Evolutionary conservation across 148 eudicot species (phyloP).

Genomic region (Persicaria maculosa): DNA sequence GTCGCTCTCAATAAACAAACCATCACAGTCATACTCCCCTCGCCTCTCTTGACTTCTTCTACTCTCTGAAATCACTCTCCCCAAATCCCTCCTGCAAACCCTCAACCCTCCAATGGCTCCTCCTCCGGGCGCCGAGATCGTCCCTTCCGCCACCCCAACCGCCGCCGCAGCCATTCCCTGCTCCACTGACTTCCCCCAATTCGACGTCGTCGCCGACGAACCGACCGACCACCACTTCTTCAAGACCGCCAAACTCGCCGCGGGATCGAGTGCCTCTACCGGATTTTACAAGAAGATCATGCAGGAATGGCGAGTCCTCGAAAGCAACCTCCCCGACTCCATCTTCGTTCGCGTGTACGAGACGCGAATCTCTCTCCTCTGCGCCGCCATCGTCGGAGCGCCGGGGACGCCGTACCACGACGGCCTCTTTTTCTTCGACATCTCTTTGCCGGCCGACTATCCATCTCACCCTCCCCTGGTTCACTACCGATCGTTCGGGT

Average conservation of each 20-base stretch:
- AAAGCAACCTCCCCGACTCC: slow-evolving; percentile 40
- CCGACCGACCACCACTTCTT: slow-evolving; percentile 36
- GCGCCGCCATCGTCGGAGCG: slow-evolving; percentile 76
- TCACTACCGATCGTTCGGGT: slow-evolving; percentile 45
- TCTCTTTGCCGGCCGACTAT: slow-evolving; percentile 51
- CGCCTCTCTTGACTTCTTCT: not conserved
- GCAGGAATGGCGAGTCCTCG: slow-evolving; percentile 65
- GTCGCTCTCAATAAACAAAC: slow-evolving; percentile 1
- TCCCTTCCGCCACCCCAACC: not conserved
- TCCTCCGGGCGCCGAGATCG: not conserved
- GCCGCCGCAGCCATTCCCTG: not conserved
- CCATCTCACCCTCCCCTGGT: slow-evolving; percentile 56
- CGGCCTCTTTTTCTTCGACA: slow-evolving; percentile 69
- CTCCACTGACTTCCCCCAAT: slow-evolving; percentile 28
- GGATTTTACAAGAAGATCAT: slow-evolving; percentile 37
- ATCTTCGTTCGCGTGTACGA: slow-evolving; percentile 73
- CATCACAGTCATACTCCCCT: not conserved
- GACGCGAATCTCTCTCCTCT: slow-evolving; percentile 48
- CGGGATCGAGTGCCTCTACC: not conserved
- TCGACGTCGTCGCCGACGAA: slow-evolving; percentile 39
- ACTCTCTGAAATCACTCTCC: not conserved
- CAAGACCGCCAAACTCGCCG: not conserved
- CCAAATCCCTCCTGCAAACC: not conserved
- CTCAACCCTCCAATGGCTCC: slow-evolving; percentile 7
- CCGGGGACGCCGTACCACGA: slow-evolving; percentile 82